Conservation (phyloP, 2,329 filamentous ascomycete genomes). For the Apiospora marii region DNA sequence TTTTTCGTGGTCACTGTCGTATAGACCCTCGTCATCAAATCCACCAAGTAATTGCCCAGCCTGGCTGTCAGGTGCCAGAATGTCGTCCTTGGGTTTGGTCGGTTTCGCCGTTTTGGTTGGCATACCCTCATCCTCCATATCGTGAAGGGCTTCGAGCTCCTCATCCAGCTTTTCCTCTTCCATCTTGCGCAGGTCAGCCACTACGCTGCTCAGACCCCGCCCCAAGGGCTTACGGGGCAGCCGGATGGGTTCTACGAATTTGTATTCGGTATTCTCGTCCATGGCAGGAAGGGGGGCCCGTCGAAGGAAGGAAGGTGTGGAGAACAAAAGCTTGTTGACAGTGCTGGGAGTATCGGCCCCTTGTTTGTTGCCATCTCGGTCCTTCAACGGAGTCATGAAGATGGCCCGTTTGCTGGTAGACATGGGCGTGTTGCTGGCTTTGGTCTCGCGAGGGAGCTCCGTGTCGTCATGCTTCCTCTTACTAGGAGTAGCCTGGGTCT, state of each 20-base stretch:
- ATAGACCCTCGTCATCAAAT: slow-evolving; percentile 68
- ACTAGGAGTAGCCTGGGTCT: slow-evolving; percentile 54
- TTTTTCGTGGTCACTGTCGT: slow-evolving; percentile 64
- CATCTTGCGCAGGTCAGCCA: slow-evolving; percentile 73
- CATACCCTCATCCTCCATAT: slow-evolving; percentile 65
- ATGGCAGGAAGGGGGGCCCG: slow-evolving; percentile 60
- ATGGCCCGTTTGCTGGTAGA: slow-evolving; percentile 67
- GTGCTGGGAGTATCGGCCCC: slow-evolving; percentile 56
- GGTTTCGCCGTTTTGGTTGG: slow-evolving; percentile 28
- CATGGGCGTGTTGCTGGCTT: slow-evolving; percentile 57
- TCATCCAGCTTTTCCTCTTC: slow-evolving; percentile 76
- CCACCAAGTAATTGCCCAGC: slow-evolving; percentile 59
- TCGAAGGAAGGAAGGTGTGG: slow-evolving; percentile 76
- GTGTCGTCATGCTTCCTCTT: slow-evolving; percentile 46
- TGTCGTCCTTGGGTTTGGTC: slow-evolving; percentile 36
- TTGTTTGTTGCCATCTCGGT: slow-evolving; percentile 48
- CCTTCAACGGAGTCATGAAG: slow-evolving; percentile 67
- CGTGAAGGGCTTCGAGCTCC: slow-evolving; percentile 76
- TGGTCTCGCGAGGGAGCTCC: slow-evolving; percentile 41
- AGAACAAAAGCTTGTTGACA: slow-evolving; percentile 64
- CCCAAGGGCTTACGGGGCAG: slow-evolving; percentile 69
- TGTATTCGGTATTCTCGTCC: slow-evolving; percentile 62
- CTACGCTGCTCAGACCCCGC: slow-evolving; percentile 76
- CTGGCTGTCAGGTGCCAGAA: slow-evolving; percentile 55
- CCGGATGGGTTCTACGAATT: slow-evolving; percentile 57